Percentiles rank a stretch among this genome's conserved stretches.
These are phyloP conservation scores for Kwoniella sp. DNA, from an alignment of 768 basidiomycete genomes.

Conservation along the genomic window DNA sequence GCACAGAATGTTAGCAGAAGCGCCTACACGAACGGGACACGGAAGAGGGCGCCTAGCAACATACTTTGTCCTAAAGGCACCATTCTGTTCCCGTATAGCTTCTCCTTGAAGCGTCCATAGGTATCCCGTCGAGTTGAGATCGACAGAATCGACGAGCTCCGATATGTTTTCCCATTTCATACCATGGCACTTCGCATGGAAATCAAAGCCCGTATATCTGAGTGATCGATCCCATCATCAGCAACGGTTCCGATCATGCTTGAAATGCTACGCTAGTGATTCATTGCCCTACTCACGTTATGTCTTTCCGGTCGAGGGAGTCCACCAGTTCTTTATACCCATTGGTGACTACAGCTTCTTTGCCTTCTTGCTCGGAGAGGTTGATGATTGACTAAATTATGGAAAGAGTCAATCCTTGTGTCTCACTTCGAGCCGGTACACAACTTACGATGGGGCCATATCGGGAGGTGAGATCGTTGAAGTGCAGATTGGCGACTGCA, in stretches of 20 bases:
- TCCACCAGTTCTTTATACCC: constrained; percentile 74
- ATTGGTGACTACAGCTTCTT: constrained; percentile 75
- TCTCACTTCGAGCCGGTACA: background rate
- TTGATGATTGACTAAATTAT: constrained; percentile 73
- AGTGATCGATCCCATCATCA: too few relatives aligned
- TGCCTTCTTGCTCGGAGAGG: constrained; percentile 86
- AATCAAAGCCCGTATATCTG: constrained; percentile 68
- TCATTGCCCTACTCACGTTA: constrained; percentile 47
- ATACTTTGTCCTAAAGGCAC: constrained; percentile 68
- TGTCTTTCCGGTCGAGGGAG: constrained; percentile 57
- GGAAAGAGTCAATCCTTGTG: background rate
- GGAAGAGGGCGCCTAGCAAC: too few relatives aligned
- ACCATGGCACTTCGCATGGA: constrained; percentile 88
- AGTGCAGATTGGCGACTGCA: constrained; percentile 72
- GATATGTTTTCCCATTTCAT: constrained; percentile 97
- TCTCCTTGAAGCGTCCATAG: constrained; percentile 76
- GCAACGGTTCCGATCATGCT: background rate
- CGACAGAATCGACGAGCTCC: constrained; percentile 71
- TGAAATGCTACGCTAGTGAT: too few relatives aligned
- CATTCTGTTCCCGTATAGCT: constrained; percentile 77
- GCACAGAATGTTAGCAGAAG: constrained; percentile 12
- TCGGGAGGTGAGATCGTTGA: constrained; percentile 65
- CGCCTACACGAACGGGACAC: too few relatives aligned
- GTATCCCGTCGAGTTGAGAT: constrained; percentile 85
- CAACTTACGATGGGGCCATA: constrained; percentile 78